Evolutionary conservation across 805 yeast species (phyloP), one percentile per base, ranked within the genome.

Genomic region (Candida chilensis): DNA sequence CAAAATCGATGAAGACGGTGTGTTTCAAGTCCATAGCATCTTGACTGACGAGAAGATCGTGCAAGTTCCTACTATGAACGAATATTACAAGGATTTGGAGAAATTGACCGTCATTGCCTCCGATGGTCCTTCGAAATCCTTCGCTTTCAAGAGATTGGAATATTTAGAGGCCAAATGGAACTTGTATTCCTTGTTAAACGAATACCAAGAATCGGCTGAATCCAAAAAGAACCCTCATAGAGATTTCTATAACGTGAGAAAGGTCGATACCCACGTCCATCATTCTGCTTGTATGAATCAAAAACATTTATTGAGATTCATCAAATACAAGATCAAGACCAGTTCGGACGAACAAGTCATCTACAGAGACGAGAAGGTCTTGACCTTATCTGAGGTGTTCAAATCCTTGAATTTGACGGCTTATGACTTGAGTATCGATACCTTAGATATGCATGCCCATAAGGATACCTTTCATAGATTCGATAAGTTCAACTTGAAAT

Each of bases 221-320:
- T 79, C 94, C 7, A 92, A 92, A 56, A 74, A 77, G 36, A 88
- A 88, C 41, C 97, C 97, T 4, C 99, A 92, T 52, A 77, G 99
- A 54, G 99, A 90, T 55, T 92, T 90, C 50, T 90, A 90, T 60
- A 90, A 90, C 47, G 95, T 87, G 27, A 75, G 97, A 60, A 90
- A 90, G 52, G 96, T 92, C 22, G 98, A 90, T 50, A 92, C 97
- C 13, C 99, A 92, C 66, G 95, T 92, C 44, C 99, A 92, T 53
- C 98, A 94, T 53, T 84, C 96, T 7, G 99, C 99, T 8, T 88
- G 96, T 55, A 94, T 94, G 97, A 94, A 94, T 48, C 98, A 92
- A 59, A 92, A 92, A 57, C 99, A 92, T 60, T 62, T 92, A 45
- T 64, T 92, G 40, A 78, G 99, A 45, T 92, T 85, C 54, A 92